phyloP scores from a whole-genome alignment of 1,284 basidiomycete genomes.

The Afroboletus lepidellus region DNA sequence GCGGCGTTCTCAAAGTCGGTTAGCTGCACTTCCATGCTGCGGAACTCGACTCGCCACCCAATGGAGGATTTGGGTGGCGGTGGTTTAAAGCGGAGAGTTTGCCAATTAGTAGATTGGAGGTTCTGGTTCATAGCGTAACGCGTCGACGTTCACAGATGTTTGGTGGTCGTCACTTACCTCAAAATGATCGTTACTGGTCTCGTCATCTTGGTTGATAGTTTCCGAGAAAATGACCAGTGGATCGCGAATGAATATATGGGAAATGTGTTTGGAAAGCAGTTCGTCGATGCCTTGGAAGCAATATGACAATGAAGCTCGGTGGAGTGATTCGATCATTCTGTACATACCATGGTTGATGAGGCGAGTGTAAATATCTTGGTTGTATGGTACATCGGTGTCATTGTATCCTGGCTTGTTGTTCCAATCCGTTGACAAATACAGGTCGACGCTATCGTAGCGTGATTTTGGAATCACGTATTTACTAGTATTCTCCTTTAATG shows the following conservation, averaged over 20 bases:
- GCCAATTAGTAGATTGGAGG: slow-evolving; percentile 99
- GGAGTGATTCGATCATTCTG: not conserved
- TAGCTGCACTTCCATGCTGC: slow-evolving; percentile 98
- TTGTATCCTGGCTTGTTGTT: slow-evolving; percentile 92
- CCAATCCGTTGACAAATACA: slow-evolving; percentile 88
- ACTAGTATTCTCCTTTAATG: slow-evolving; percentile 71
- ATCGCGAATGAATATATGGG: slow-evolving; percentile 97
- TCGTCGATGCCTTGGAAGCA: slow-evolving; percentile 75
- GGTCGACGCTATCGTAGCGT: slow-evolving; percentile 93
- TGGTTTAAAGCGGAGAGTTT: slow-evolving; percentile 98
- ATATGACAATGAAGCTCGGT: not conserved
- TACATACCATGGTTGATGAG: slow-evolving; percentile 70
- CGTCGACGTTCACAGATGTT: slow-evolving; percentile 3
- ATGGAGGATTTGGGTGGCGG: slow-evolving; percentile 90
- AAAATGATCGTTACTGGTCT: slow-evolving; percentile 89
- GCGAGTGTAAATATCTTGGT: slow-evolving; percentile 71
- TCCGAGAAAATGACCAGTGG: slow-evolving; percentile 96
- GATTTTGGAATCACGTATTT: slow-evolving; percentile 89
- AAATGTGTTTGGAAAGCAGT: slow-evolving; percentile 86
- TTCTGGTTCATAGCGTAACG: slow-evolving; percentile 52
- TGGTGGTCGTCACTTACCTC: slow-evolving; percentile 54
- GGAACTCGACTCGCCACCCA: slow-evolving; percentile 98
- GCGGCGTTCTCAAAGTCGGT: slow-evolving; percentile 99
- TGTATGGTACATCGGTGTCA: slow-evolving; percentile 82
- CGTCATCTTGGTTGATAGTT: slow-evolving; percentile 90